A percentile compares a stretch with the other conserved stretches of the same genome.
phyloP scores from a whole-genome alignment of 768 basidiomycete species.

The Tylopilus rubrobrunneus region DNA sequence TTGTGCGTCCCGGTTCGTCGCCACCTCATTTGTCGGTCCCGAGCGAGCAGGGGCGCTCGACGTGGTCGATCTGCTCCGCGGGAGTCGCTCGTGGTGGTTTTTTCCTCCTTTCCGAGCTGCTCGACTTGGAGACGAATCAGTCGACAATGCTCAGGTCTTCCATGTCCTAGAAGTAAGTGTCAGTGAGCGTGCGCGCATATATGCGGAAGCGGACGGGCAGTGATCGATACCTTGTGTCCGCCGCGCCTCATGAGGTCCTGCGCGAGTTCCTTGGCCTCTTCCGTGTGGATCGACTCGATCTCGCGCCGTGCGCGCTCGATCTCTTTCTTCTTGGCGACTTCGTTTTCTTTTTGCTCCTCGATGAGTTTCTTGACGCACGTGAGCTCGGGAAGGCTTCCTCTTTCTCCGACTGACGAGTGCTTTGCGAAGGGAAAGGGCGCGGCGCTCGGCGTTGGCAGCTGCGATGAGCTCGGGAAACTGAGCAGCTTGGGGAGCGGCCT shows the following conservation, averaged over 20 bases:
- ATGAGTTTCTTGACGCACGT: conserved; percentile 65
- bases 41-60: conserved; percentile 82
- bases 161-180: conserved; percentile 51
- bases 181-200: neutral
- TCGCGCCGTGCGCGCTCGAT: conserved; percentile 74
- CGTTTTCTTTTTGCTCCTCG: conserved; percentile 54
- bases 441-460: conserved; percentile 69
- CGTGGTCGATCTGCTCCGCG: conserved; percentile 88
- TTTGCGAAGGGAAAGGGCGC: conserved; percentile 71
- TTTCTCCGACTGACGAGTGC: conserved; percentile 84
- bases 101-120: conserved; percentile 96
- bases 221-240: conserved; percentile 65
- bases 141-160: conserved; percentile 78
- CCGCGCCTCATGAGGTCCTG: conserved; percentile 79
- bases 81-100: conserved; percentile 73
- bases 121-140: conserved; percentile 89
- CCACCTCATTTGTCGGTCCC: too few relatives aligned
- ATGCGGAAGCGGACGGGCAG: conserved; percentile 40
- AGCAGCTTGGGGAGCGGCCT: too few relatives aligned
- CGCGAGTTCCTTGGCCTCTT: conserved; percentile 86
- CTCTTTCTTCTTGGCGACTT: conserved; percentile 62
- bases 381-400: conserved; percentile 75
- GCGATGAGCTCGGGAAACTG: conserved; percentile 57
- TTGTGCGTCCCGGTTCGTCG: neutral
- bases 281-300: conserved; percentile 52